Conservation (phyloP, 2,329 filamentous ascomycete species). For the Beauveria asiatica region DNA sequence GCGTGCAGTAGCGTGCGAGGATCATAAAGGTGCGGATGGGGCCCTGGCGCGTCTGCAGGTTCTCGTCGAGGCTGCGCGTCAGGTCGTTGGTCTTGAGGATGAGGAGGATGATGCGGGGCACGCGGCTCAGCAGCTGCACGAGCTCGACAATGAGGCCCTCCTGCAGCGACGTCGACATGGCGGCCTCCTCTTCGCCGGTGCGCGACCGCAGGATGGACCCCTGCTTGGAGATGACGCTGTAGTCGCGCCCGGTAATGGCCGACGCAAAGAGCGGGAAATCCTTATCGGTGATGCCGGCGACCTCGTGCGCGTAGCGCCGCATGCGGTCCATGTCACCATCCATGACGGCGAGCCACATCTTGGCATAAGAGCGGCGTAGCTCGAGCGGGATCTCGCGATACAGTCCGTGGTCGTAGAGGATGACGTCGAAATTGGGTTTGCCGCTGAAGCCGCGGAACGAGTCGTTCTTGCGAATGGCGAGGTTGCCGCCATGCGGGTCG, state of each 20-base stretch:
- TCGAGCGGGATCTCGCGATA: conserved; percentile 83
- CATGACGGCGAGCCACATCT: conserved; percentile 94
- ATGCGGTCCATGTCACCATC: conserved; percentile 79
- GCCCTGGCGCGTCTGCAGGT: conserved; percentile 63
- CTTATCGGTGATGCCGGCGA: conserved; percentile 79
- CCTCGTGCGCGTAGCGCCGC: conserved; percentile 80
- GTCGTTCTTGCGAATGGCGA: conserved; percentile 76
- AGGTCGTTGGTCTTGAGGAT: conserved; percentile 98
- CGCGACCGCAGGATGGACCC: conserved; percentile 50
- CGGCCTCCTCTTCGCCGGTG: conserved; percentile 69
- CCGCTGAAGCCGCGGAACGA: conserved; percentile 39
- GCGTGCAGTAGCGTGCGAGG: conserved; percentile 58
- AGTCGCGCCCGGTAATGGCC: conserved; percentile 93
- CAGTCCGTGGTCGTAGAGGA: conserved; percentile 93
- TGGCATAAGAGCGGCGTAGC: conserved; percentile 80
- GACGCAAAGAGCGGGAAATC: conserved; percentile 94
- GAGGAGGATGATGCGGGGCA: conserved; percentile 84
- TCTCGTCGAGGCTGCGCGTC: conserved; percentile 88
- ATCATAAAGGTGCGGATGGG: conserved; percentile 60
- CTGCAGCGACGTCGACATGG: conserved; percentile 74
- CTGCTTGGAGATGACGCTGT: conserved; percentile 59
- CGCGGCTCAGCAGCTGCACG: conserved; percentile 77
- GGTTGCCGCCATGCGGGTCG: conserved; percentile 93
- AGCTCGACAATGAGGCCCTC: conserved; percentile 85
- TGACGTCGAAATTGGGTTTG: conserved; percentile 78